A percentile compares a stretch with the other conserved stretches of the same genome.
These are phyloP conservation scores for Aspergillus bertholletiae DNA, from an alignment of 495 filamentous ascomycete species.

Conservation along the genomic window DNA sequence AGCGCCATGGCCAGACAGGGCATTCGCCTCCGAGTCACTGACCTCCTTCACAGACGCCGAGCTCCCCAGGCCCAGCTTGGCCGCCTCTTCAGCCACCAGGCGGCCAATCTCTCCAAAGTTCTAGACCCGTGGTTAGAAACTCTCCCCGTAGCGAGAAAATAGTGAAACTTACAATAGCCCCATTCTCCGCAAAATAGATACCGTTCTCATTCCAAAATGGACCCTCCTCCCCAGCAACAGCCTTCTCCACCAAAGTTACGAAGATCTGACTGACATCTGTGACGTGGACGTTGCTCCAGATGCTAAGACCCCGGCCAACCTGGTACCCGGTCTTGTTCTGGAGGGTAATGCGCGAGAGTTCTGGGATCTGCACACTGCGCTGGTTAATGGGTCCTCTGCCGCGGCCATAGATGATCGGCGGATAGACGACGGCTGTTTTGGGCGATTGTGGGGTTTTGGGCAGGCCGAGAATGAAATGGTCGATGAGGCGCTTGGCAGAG, in stretches of 20 bases:
- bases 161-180: conserved; percentile 39
- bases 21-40: conserved; percentile 20
- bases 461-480: conserved; percentile 45
- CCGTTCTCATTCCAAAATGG: conserved; percentile 69
- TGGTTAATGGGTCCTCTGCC: conserved; percentile 64
- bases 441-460: conserved; percentile 28
- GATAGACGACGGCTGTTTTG: conserved; percentile 64
- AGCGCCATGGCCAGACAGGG: conserved; percentile 14
- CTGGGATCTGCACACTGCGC: conserved; percentile 57
- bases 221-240: conserved; percentile 51
- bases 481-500: conserved; percentile 46
- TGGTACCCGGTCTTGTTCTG: conserved; percentile 53
- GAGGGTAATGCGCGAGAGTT: conserved; percentile 49
- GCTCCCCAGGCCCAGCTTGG: conserved; percentile 55
- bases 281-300: conserved; percentile 68
- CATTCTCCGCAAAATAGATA: conserved; percentile 65
- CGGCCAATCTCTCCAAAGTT: conserved; percentile 56
- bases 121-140: conserved; percentile 9
- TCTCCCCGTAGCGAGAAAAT: not conserved
- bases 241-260: conserved; percentile 54
- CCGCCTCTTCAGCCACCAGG: conserved; percentile 50
- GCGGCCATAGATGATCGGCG: conserved; percentile 67
- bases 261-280: conserved; percentile 61
- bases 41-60: conserved; percentile 38
- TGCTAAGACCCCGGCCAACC: conserved; percentile 53